These are phyloP conservation scores for Penicillium herquei DNA, from an alignment of 495 filamentous ascomycete species.

Conservation along the genomic window DNA sequence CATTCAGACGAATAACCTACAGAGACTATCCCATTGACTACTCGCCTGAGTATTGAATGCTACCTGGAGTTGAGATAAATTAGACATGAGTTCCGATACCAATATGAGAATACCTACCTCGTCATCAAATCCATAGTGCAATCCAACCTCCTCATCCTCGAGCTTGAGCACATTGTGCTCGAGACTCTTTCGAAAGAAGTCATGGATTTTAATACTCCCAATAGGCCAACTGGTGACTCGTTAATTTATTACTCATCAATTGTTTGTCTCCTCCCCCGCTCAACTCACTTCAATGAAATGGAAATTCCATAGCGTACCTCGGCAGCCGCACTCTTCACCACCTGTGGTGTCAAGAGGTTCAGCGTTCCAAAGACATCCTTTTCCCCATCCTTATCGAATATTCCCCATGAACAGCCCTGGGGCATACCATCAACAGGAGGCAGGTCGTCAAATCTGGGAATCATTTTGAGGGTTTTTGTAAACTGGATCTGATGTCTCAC, in stretches of 20 bases:
- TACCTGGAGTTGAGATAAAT: slow-evolving; percentile 19
- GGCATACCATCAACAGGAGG: slow-evolving; percentile 59
- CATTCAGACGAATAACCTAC: slow-evolving; percentile 20
- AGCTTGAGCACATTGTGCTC: slow-evolving; percentile 50
- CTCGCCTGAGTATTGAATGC: slow-evolving; percentile 51
- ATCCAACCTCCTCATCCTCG: slow-evolving; percentile 21
- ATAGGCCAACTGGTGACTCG: slow-evolving; percentile 34
- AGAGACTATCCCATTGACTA: slow-evolving; percentile 40
- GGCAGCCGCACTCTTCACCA: slow-evolving; percentile 48
- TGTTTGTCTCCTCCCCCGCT: too few species aligned
- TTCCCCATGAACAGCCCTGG: slow-evolving; percentile 63
- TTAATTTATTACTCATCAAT: too few species aligned
- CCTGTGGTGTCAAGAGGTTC: slow-evolving; percentile 56
- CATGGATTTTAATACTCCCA: slow-evolving; percentile 43
- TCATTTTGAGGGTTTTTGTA: slow-evolving; percentile 2
- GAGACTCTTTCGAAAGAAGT: slow-evolving; percentile 52
- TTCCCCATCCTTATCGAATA: slow-evolving; percentile 61
- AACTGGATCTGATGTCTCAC: not conserved
- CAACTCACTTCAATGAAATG: slow-evolving; percentile 57
- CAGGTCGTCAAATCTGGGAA: slow-evolving; percentile 56
- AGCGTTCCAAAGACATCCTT: slow-evolving; percentile 59
- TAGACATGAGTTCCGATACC: not conserved
- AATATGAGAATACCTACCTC: slow-evolving; percentile 21
- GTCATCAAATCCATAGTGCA: slow-evolving; percentile 40
- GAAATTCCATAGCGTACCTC: slow-evolving; percentile 55